Percentiles rank a stretch among this genome's conserved stretches.
Conservation (phyloP, 2,329 filamentous ascomycete genomes). For the Fusarium sacchari region DNA sequence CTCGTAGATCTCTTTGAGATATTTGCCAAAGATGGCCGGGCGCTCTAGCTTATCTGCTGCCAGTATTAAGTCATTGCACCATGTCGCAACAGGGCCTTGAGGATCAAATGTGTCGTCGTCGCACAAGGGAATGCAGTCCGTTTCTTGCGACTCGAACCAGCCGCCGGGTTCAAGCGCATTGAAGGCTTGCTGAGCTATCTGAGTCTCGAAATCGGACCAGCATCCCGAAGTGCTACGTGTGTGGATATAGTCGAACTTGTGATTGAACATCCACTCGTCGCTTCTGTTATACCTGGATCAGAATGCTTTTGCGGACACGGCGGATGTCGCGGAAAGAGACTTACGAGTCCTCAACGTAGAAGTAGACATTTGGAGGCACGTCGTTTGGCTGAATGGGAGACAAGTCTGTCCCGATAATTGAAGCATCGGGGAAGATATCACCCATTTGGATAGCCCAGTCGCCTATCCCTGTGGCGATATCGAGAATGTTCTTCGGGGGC, state of each 20-base stretch:
- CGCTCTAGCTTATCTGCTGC: slow-evolving; percentile 53
- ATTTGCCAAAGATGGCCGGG: slow-evolving; percentile 47
- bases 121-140: slow-evolving; percentile 48
- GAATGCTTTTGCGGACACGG: not conserved
- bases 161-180: slow-evolving; percentile 59
- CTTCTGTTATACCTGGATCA: slow-evolving; percentile 48
- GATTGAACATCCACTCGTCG: slow-evolving; percentile 57
- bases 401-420: slow-evolving; percentile 70
- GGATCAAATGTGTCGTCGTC: slow-evolving; percentile 57
- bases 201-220: slow-evolving; percentile 57
- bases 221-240: slow-evolving; percentile 58
- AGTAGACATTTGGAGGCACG: slow-evolving; percentile 77
- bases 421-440: slow-evolving; percentile 65
- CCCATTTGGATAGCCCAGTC: slow-evolving; percentile 75
- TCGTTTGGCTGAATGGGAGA: slow-evolving; percentile 72
- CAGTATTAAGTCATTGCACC: slow-evolving; percentile 51
- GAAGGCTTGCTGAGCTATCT: slow-evolving; percentile 62
- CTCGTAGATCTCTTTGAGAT: slow-evolving; percentile 51
- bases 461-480: slow-evolving; percentile 56
- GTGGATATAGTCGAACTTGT: slow-evolving; percentile 65
- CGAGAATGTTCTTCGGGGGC: slow-evolving; percentile 50
- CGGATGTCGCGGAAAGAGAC: slow-evolving; percentile 14
- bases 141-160: slow-evolving; percentile 64
- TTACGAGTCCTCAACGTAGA: slow-evolving; percentile 72
- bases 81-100: slow-evolving; percentile 51